These are phyloP conservation scores for Ulota crispa DNA, from an alignment of 225 moss, liverwort and hornwort species.

Conservation along the genomic window DNA sequence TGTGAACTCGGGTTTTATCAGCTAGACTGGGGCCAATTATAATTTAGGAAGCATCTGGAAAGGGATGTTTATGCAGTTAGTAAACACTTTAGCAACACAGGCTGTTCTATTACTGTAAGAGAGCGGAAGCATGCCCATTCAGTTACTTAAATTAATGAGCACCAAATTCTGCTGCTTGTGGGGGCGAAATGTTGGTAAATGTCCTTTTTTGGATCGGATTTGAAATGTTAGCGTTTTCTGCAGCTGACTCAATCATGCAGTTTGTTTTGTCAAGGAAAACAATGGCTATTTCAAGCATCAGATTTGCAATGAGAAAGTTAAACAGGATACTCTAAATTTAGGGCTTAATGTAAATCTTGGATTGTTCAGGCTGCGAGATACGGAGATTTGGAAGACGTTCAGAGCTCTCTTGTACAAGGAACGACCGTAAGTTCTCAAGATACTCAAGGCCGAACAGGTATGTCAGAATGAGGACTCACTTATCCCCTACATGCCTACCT, in stretches of 20 bases:
- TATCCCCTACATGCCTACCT: not conserved
- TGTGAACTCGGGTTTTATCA: not conserved
- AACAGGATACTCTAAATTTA: not conserved
- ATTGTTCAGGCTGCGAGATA: constrained; percentile 59
- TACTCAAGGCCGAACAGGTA: constrained; percentile 71
- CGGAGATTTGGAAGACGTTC: constrained; percentile 66
- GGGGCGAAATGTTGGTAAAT: not conserved
- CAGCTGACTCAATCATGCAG: not conserved
- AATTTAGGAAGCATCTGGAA: not conserved
- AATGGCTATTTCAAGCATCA: not conserved
- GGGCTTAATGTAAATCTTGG: constrained; percentile 7
- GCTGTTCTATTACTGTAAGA: not conserved
- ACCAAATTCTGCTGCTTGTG: not conserved
- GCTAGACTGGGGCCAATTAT: not conserved
- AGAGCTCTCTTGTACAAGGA: constrained; percentile 44
- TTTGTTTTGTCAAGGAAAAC: not conserved
- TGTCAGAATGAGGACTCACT: constrained; percentile 19
- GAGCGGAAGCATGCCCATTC: not conserved
- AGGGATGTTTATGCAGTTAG: not conserved
- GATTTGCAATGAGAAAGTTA: constrained; percentile 14
- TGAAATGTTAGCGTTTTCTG: not conserved
- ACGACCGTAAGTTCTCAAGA: constrained; percentile 55
- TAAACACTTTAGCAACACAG: not conserved
- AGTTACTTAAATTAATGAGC: not conserved
- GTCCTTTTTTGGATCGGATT: not conserved